Evolutionary conservation across 192 early-diverging fungal genomes (phyloP), one percentile per base, ranked within the genome.

Genomic region (Podila verticillata): DNA sequence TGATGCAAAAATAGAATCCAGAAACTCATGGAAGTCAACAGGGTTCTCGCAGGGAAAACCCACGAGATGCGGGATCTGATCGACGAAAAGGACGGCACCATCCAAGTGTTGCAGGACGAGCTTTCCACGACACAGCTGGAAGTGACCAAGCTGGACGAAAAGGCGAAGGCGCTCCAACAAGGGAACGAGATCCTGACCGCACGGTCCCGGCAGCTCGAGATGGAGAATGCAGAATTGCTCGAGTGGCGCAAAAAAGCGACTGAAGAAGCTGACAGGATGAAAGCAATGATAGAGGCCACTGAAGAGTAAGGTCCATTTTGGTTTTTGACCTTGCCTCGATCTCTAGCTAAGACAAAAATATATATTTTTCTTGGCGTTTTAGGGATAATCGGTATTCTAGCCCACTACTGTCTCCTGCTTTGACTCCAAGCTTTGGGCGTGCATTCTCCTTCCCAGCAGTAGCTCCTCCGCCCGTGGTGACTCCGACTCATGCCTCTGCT

Each of bases 71-170:
- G 51, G 2, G 80, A 87, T 26, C 58, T 92, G 20, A 77, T 97
- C 5, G 85, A 87, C 62, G 95, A 97, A 82, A 99, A 98, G 81
- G 95, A 98, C 70, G 86, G 89, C 20, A 93, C 93, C 2, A 97
- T 99, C 56, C 95, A 95, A 83, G 91, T 92, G 63, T 48, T 98
- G 56, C 93, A 95, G 83, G 97, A 99, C 75, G 97, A 99, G 86
- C 81, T 96, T 65, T 85, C 91, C 22, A 92, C 96, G 7, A 79
- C 95, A 63, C 96, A 98, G 65, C 89, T 99, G 39, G 97, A 99
- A 72, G 88, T 97, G 56, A 84, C 90, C 7, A 94, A 95, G 66
- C 82, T 85, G 10, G 92, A 95, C 72, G 89, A 93, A 66, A 67
- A 83, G 30, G 80, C 89, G 47, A 86, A 85, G 26, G 84, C 87